Evolutionary conservation across 2,329 filamentous ascomycete genomes (phyloP).

Genomic region (Capronia coronata): DNA sequence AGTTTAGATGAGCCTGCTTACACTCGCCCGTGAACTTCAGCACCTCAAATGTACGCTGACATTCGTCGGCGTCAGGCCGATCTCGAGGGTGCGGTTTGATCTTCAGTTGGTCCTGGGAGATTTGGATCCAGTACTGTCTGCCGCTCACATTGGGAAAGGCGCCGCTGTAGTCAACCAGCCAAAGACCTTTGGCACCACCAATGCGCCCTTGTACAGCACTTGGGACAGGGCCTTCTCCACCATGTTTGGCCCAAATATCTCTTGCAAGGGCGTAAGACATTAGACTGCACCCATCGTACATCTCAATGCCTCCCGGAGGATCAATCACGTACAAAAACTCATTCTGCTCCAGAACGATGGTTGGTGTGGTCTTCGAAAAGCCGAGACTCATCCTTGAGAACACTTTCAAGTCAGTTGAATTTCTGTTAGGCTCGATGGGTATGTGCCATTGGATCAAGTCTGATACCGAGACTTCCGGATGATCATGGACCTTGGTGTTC

Average conservation of each 20-base stretch:
- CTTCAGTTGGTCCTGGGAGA: constrained; percentile 54
- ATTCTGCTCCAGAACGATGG: constrained; percentile 33
- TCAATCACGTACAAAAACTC: constrained; percentile 37
- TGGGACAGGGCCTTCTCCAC: constrained; percentile 37
- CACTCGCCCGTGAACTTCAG: constrained; percentile 35
- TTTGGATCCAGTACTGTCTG: constrained; percentile 48
- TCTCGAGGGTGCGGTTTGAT: constrained; percentile 41
- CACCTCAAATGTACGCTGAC: constrained; percentile 53
- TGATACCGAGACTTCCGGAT: constrained; percentile 34
- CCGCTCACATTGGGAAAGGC: constrained; percentile 27
- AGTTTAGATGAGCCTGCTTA: constrained; percentile 37
- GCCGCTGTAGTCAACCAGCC: constrained; percentile 45
- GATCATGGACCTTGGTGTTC: neutral
- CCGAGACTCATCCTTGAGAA: constrained; percentile 42
- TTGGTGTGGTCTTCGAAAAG: constrained; percentile 41
- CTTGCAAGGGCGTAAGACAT: constrained; percentile 50
- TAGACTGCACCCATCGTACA: constrained; percentile 49
- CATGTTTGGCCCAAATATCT: constrained; percentile 41
- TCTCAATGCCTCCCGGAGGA: constrained; percentile 30
- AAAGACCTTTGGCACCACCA: constrained; percentile 55
- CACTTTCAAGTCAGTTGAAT: constrained; percentile 40
- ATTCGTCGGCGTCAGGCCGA: constrained; percentile 33
- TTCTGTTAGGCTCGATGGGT: constrained; percentile 32
- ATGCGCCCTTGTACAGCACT: constrained; percentile 54
- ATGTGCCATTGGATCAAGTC: constrained; percentile 45